Evolutionary conservation across 345 rosid species (phyloP).

Genomic region (Brassica cretica): DNA sequence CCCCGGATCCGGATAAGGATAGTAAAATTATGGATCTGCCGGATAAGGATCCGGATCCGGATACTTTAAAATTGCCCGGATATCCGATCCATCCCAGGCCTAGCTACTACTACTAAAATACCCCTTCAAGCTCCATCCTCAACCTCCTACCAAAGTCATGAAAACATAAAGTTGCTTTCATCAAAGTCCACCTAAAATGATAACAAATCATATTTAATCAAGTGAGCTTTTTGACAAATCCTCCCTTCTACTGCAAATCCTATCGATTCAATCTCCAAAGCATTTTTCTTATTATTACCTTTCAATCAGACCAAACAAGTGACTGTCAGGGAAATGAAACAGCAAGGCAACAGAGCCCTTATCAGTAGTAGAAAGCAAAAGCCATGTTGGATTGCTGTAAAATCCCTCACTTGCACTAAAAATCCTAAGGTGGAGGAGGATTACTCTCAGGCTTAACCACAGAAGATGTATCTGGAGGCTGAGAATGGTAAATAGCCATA

Average conservation of each 20-base stretch:
- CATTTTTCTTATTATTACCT: slow-evolving; percentile 10
- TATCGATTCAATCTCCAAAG: slow-evolving; percentile 34
- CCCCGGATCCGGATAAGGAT: too few relatives aligned
- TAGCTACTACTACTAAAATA: slow-evolving; percentile 54
- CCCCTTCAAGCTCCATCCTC: slow-evolving; percentile 35
- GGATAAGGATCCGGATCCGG: too few relatives aligned
- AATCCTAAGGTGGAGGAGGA: slow-evolving; percentile 65
- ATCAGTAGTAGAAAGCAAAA: slow-evolving; percentile 34
- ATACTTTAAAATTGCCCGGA: too few relatives aligned
- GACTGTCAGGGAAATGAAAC: slow-evolving; percentile 38
- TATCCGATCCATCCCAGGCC: too few relatives aligned
- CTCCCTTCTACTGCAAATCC: slow-evolving; percentile 42
- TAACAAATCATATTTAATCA: slow-evolving; percentile 43
- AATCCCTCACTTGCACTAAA: slow-evolving; percentile 13
- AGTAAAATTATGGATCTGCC: too few relatives aligned
- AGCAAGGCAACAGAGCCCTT: slow-evolving; percentile 19
- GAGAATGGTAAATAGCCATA: slow-evolving; percentile 81
- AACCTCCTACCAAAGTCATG: slow-evolving; percentile 45
- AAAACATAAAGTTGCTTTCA: slow-evolving; percentile 52
- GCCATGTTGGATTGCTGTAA: slow-evolving; percentile 43
- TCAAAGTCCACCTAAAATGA: slow-evolving; percentile 61
- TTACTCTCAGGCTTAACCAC: slow-evolving; percentile 77
- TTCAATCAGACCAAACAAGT: slow-evolving; percentile 18
- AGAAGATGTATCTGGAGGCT: slow-evolving; percentile 76
- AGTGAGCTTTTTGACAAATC: slow-evolving; percentile 59